Evolutionary conservation across 352 stramenopile species (phyloP), one percentile per base, ranked within the genome.

Genomic region (Detonula confervacea): DNA sequence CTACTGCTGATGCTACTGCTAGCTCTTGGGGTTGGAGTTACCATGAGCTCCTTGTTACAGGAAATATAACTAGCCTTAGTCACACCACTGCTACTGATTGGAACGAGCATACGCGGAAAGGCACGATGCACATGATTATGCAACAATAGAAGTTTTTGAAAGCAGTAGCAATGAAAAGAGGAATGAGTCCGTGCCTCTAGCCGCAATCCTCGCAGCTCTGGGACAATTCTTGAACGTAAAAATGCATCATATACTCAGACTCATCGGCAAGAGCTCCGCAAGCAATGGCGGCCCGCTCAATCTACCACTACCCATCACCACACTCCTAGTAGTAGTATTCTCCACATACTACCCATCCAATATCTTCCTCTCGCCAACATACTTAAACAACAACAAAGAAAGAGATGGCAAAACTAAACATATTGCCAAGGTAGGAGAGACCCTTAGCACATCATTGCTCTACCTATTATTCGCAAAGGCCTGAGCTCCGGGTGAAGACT

Each of bases 401-500:
- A n/a, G n/a, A n/a, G 14, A 64, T 4, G 29, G 20, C 20, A 76
- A 46, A 24, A 69, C n/a, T 52, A 77, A 73, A 27, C 29, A 33
- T 24, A 74, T 77, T n/a, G 63, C 67, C 39, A 46, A 66, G 55
- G 71, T 80, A 12, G 79, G 75, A 39, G 61, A 92, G 42, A 76
- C 79, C 0, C 35, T 92, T 7, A 86, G 86, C 14, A 91, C 81
- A 2, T 46, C 63, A 3, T 63, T 84, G 33, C 73, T 94, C 2
- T 94, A 94, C 64, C 47, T 93, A 1, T 94, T 94, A 71, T 93
- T 93, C 79, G 77, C 87, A 0, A 92, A 84, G 9, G 87, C 87
- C 18, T 87, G 90, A 33, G 84, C 87, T 20, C 86, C 87, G n/a
- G 90, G 90, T 79, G 88, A 35, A 65, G 69, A 52, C 61, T 92